These are phyloP conservation scores for Apiospora malaysiana DNA, from an alignment of 2,329 filamentous ascomycete species.

Conservation along the genomic window DNA sequence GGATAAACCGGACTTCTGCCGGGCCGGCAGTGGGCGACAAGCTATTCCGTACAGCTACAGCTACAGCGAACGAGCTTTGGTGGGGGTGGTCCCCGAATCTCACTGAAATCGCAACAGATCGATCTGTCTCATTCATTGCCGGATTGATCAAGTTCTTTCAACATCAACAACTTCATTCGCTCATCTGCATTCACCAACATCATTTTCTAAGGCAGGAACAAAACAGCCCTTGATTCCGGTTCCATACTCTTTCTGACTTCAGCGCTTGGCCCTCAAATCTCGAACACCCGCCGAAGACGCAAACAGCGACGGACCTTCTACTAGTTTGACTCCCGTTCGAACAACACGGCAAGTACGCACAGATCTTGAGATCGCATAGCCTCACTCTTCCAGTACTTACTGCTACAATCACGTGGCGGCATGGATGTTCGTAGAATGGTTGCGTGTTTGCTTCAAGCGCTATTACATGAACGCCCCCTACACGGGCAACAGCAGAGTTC, in stretches of 20 bases:
- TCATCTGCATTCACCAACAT: not conserved
- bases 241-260: not conserved
- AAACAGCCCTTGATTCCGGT: not conserved
- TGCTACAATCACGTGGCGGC: not conserved
- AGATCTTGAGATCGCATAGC: conserved; percentile 1
- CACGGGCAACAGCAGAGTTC: not conserved
- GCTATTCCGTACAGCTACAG: too few species aligned
- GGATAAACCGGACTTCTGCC: conserved; percentile 18
- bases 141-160: not conserved
- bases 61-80: not conserved
- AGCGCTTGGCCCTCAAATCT: not conserved
- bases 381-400: not conserved
- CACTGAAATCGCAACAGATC: not conserved
- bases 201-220: not conserved
- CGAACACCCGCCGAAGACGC: not conserved
- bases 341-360: not conserved
- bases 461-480: conserved; percentile 5
- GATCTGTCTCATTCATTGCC: not conserved
- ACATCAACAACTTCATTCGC: not conserved
- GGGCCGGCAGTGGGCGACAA: not conserved
- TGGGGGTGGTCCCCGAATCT: not conserved
- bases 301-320: not conserved
- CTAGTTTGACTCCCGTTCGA: not conserved
- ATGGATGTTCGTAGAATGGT: not conserved
- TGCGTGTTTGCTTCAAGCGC: not conserved